Base-by-base conservation (phyloP, 176 grass and related monocot genomes). In the Aegilops sharonensis region DNA sequence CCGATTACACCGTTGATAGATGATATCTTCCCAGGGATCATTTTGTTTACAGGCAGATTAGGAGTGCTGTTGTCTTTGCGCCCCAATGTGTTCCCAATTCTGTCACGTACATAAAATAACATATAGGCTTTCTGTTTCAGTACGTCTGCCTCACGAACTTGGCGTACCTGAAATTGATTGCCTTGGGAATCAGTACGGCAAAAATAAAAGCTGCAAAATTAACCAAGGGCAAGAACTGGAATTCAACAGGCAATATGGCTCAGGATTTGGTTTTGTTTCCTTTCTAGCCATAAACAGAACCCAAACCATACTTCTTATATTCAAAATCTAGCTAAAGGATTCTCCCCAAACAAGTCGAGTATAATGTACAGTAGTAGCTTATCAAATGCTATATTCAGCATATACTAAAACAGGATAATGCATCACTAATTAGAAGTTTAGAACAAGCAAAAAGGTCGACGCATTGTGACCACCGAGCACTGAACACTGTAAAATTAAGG, bases 81-180 rank as follows among this genome's bases (percentile, higher is more conserved):
- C 1, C 5, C 40, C 45, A 78, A 39, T 39, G 88, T 63, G 37
- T 83, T 90, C 42, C 90, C 81, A 17, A 92, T 24, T 88, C 85
- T 98, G 82, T 95, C 90, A 80, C 94, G 90, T 62, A 98, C 94
- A 91, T 98, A 98, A 91, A 98, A 98, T 82, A 98, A 75, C 90
- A 98, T 98, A 71, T 94, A 98, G 7, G 97, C 97, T 85, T 98
- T 94, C 67, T 98, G 97, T 64, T 68, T 81, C 87, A 98, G 76
- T 78, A 96, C 97, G 57, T 91, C 90, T 62, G 91, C 88, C 77
- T 98, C 94, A 36, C 97, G 91, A 78, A 95, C 97, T 91, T 98
- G 97, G 73, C 85, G 74, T 17, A 98, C 97, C 97, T 98, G 87
- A 57, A 95, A 52, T 87, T 71, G 74, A 83, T 80, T 70, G 1